Conservation (phyloP, 768 basidiomycete species). For the Candolleomyces aberdarensis region DNA sequence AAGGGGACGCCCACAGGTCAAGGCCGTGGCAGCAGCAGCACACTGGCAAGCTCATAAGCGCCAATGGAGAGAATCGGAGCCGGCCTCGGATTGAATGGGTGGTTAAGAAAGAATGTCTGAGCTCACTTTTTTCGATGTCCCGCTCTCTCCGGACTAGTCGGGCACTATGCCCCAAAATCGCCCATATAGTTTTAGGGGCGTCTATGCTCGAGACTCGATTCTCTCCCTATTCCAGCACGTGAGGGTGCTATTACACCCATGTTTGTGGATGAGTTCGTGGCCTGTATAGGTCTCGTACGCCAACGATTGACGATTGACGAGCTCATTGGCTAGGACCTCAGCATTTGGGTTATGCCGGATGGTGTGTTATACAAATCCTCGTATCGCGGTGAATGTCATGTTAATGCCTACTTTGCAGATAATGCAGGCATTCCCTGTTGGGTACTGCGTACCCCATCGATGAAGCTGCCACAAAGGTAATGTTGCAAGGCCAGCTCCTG, state of each 20-base stretch:
- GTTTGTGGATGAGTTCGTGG: too few relatives aligned
- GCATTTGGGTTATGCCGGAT: constrained; percentile 28
- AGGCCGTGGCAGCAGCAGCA: too few relatives aligned
- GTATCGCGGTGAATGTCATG: neutral
- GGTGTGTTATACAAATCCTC: constrained; percentile 8
- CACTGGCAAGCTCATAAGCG: too few relatives aligned
- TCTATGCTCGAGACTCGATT: constrained; percentile 36
- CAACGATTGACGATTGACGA: constrained; percentile 20
- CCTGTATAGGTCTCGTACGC: constrained; percentile 10
- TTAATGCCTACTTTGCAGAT: constrained; percentile 7
- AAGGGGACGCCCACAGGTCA: too few relatives aligned
- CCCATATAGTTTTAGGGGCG: constrained; percentile 28
- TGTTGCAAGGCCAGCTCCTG: constrained; percentile 19
- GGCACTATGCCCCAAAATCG: too few relatives aligned
- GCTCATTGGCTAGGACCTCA: constrained; percentile 24
- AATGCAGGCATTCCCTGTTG: constrained; percentile 16
- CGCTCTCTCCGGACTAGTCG: too few relatives aligned
- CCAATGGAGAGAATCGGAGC: too few relatives aligned
- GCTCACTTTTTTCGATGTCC: too few relatives aligned
- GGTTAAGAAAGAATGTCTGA: too few relatives aligned
- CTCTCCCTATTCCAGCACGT: constrained; percentile 30
- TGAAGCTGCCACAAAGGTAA: too few relatives aligned
- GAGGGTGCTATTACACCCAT: neutral
- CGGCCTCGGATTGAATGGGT: too few relatives aligned
- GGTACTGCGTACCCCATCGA: too few relatives aligned